Conservation (phyloP, 2,329 filamentous ascomycete genomes). For the Diaporthe sp. region DNA sequence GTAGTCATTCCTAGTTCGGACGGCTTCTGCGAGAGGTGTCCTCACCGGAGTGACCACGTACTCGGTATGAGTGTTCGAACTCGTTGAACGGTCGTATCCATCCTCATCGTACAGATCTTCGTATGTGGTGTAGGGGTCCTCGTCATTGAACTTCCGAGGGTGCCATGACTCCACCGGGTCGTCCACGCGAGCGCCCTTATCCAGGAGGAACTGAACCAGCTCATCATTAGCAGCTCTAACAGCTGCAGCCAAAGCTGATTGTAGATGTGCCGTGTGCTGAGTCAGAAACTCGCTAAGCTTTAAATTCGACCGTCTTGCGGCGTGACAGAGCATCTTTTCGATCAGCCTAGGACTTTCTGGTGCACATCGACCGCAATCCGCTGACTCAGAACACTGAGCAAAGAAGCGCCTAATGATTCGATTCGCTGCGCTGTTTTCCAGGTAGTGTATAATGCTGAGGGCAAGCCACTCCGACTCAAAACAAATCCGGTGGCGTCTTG, state of each 20-base stretch:
- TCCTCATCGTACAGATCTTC: neutral
- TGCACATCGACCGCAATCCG: neutral
- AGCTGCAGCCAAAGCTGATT: neutral
- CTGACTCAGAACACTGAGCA: neutral
- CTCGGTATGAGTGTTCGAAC: accelerated
- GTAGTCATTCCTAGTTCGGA: neutral
- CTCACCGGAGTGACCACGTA: neutral
- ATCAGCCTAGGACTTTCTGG: neutral
- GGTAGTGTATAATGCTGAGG: neutral
- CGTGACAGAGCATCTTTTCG: neutral
- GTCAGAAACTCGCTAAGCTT: neutral
- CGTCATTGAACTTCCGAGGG: too few relatives aligned
- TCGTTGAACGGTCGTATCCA: neutral
- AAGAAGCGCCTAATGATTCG: neutral
- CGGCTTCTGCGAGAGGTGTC: neutral
- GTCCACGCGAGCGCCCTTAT: neutral
- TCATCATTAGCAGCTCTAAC: neutral
- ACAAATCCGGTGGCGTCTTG: neutral
- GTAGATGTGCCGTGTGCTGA: neutral
- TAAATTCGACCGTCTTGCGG: neutral
- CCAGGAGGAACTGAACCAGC: neutral
- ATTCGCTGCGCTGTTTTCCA: neutral
- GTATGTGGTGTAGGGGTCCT: too few relatives aligned
- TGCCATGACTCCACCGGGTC: neutral
- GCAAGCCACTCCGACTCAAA: neutral